These are phyloP conservation scores for Decorospora gaudefroyi DNA, from an alignment of 2,329 filamentous ascomycete species.

Conservation along the genomic window DNA sequence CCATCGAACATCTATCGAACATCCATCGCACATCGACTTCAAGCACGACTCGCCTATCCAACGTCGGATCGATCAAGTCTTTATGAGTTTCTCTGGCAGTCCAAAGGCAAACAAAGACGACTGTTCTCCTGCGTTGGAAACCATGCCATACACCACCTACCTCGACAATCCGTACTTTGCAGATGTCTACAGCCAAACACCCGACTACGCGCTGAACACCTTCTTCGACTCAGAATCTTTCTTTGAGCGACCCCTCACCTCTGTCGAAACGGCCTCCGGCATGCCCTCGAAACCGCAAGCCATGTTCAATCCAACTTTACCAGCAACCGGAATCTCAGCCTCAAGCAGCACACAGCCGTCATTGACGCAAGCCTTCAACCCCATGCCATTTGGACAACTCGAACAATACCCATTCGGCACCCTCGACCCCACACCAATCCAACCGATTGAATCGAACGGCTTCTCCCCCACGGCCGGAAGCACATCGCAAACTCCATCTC, in stretches of 20 bases:
- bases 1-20: slow-evolving; percentile 10
- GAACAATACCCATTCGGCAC: slow-evolving; percentile 23
- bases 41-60: slow-evolving; percentile 12
- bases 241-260: slow-evolving; percentile 34
- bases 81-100: slow-evolving; percentile 33
- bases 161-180: slow-evolving; percentile 33
- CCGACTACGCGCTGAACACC: slow-evolving; percentile 33
- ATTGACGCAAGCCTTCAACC: slow-evolving; percentile 24
- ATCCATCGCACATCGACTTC: no score
- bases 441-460: slow-evolving; percentile 21
- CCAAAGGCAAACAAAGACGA: slow-evolving; percentile 32
- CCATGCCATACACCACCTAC: slow-evolving; percentile 14
- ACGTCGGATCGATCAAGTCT: slow-evolving; percentile 5
- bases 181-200: slow-evolving; percentile 28
- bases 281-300: slow-evolving; percentile 24
- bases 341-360: slow-evolving; percentile 16
- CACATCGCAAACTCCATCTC: slow-evolving; percentile 41
- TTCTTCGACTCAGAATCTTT: slow-evolving; percentile 38
- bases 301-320: slow-evolving; percentile 22
- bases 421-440: slow-evolving; percentile 22
- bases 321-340: slow-evolving; percentile 20
- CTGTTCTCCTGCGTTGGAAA: slow-evolving; percentile 27
- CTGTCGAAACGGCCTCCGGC: slow-evolving; percentile 24
- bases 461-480: slow-evolving; percentile 24
- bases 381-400: slow-evolving; percentile 29